Evolutionary conservation across 768 basidiomycete species (phyloP).

Genomic region (Mycena rosella): DNA sequence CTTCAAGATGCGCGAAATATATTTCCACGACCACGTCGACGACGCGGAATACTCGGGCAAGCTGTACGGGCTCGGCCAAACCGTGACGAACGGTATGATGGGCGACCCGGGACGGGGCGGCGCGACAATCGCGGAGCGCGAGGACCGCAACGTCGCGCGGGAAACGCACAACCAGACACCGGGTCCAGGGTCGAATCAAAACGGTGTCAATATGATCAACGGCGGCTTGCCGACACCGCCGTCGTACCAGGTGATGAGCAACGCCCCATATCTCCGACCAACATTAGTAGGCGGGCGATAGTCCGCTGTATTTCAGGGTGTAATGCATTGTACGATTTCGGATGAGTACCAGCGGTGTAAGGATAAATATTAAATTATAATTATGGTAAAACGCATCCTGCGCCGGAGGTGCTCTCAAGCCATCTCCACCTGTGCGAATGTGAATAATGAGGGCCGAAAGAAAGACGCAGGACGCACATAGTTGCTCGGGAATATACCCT

Average conservation of each 20-base stretch:
- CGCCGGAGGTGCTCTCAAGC: conserved; percentile 44
- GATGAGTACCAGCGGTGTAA: conserved; percentile 17
- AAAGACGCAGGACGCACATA: conserved; percentile 69
- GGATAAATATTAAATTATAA: conserved; percentile 20
- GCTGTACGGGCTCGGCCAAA: conserved; percentile 86
- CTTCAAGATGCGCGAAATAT: conserved; percentile 94
- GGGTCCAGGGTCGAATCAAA: conserved; percentile 53
- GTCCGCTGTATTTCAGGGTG: conserved; percentile 38
- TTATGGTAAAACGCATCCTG: conserved; percentile 9
- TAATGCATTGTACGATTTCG: conserved; percentile 33
- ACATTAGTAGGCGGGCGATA: conserved; percentile 69
- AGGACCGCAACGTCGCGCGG: conserved; percentile 69
- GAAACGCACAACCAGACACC: conserved; percentile 73
- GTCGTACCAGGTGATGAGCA: conserved; percentile 72
- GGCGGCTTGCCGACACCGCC: conserved; percentile 56
- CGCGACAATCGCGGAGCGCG: conserved; percentile 85
- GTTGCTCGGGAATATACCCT: conserved; percentile 90
- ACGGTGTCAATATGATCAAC: conserved; percentile 59
- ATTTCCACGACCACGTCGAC: conserved; percentile 93
- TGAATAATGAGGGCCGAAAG: conserved; percentile 37
- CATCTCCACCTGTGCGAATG: conserved; percentile 61
- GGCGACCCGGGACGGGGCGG: conserved; percentile 74
- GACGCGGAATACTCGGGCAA: conserved; percentile 86
- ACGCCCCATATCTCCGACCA: conserved; percentile 76
- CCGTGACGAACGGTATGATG: conserved; percentile 77